Evolutionary conservation across 1,284 basidiomycete species (phyloP), one percentile per base, ranked within the genome.

Genomic region (Malassezia equina): DNA sequence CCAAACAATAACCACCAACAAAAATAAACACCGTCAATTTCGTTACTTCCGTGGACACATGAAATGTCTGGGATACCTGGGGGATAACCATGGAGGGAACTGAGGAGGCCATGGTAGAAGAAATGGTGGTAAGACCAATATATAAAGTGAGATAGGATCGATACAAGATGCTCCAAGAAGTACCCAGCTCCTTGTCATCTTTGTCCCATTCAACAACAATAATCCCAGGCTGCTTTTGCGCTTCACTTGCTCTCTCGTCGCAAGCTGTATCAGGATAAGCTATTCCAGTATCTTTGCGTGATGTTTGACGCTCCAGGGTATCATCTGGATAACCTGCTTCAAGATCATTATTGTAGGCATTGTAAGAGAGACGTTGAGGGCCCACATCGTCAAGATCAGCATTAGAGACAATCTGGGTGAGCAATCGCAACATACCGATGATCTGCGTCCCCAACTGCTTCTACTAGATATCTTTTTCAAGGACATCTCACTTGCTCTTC

Each of bases 1-100:
- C 75, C 8, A 70, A 60, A 28, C 65, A 66, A 55, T 75, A 76
- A 43, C 86, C 85, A 0, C 87, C 71, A 32, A 90, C 71, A 73
- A 86, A 89, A 40, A 88, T 81, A 62, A 81, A 83, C 47, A 80
- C 76, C 3, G 82, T 83, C 67, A 88, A 70, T 2, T 81, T 80
- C 56, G 83, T 63, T 0, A 86, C 80, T 68, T 84, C 83, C 49
- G 78, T 58, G 0, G 80, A 77, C 59, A 87, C 80, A 11, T 76
- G 69, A 59, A 84, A 87, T 17, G 83, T 61, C 1, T 65, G 59
- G 1, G 81, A 77, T 59, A 86, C 77, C 3, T 78, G 64, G 4
- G 81, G 81, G 1, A 88, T 77, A 31, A 83, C 84, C 45, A 86
- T 85, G 0, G 86, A 85, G 0, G 82, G 80, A 0, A 81, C 80